phyloP scores from a whole-genome alignment of 148 eudicot species.

The Nepenthes gracilis region DNA sequence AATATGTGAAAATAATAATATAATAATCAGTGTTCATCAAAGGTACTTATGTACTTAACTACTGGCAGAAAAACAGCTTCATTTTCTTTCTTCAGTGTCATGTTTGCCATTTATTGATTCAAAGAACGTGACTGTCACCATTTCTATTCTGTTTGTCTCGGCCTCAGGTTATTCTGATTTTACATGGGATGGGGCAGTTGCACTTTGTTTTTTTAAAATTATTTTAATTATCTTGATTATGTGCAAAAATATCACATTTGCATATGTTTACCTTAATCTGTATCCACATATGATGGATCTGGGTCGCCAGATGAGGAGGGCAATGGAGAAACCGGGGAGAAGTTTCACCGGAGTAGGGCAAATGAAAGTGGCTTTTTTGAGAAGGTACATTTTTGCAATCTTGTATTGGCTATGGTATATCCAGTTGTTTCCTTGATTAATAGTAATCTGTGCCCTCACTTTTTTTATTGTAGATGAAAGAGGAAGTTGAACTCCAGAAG shows the following conservation, averaged over 20 bases:
- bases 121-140: no score
- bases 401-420: background rate
- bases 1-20: no score
- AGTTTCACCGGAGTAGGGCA: conserved; percentile 26
- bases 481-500: conserved; percentile 74
- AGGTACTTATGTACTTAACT: no score
- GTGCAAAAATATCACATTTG: background rate
- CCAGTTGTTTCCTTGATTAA: background rate
- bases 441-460: background rate
- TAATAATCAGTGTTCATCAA: no score
- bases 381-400: conserved; percentile 41
- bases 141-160: no score
- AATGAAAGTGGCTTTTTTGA: conserved; percentile 59
- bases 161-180: background rate
- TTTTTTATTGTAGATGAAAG: conserved; percentile 52
- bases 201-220: background rate
- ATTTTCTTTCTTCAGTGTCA: no score
- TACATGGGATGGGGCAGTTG: background rate
- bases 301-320: conserved; percentile 53
- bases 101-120: no score
- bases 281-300: conserved; percentile 39
- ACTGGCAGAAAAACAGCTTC: no score
- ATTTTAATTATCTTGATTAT: background rate
- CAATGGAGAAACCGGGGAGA: conserved; percentile 27
- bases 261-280: conserved; percentile 50